Evolutionary conservation across 768 basidiomycete species (phyloP), one percentile per base, ranked within the genome.

Genomic region (Leccinellum rugosiceps): DNA sequence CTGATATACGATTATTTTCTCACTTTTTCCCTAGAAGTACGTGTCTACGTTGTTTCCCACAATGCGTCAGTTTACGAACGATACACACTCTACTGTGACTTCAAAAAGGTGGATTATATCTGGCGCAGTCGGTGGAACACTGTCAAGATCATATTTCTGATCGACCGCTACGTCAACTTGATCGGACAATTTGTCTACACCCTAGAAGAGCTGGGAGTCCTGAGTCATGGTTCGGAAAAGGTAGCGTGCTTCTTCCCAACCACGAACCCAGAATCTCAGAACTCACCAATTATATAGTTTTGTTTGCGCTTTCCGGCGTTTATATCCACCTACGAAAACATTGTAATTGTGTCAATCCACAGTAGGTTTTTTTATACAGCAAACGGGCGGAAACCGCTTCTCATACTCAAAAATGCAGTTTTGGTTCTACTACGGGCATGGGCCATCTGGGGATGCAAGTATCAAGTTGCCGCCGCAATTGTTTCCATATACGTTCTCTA

Each of bases 131-230:
- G 52, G n/a, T 58, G 65, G 59, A n/a, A 15, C 10, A 8, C 30
- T 19, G 50, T 49, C 17, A 66, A 66, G 32, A 25, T 30, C 17
- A 4, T 56, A 14, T 66, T 66, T 49, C 49, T 66, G 4, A 15
- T 65, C 55, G 64, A 57, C 45, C 63, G 65, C 28, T 67, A 66
- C 9, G 55, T 53, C 9, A 56, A 56, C 6, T 21, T 66, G 8
- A 31, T 49, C 10, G 54, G 53, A 15, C 65, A 64, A 31, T 53
- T 34, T 8, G 13, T 50, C 19, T 21, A 64, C 14, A 30, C 3
- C 10, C 43, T 66, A 5, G 52, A 62, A 15, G 63, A 67, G 28
- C 35, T 61, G 3, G 65, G 65, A 9, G 2, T 61, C 3, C 31
- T 65, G 19, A 53, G 32, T 28, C 28, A 64, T 35, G 31, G 52